Percentiles rank a stretch among this genome's conserved stretches.
phyloP scores from a whole-genome alignment of 306 rosid species.

The Vicia sativa region DNA sequence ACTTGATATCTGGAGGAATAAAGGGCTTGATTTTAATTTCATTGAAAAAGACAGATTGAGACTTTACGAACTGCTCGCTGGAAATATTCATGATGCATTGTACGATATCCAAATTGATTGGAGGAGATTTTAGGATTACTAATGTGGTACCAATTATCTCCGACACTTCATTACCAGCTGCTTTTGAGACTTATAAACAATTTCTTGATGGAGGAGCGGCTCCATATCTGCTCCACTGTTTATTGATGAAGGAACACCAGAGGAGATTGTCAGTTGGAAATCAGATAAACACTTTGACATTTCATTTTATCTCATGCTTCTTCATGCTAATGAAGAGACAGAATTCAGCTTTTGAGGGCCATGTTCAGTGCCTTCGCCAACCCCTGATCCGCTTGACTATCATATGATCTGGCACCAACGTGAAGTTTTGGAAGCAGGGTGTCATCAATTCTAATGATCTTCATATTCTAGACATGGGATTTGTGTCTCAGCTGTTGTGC shows the following conservation, averaged over 20 bases:
- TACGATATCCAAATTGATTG: constrained; percentile 72
- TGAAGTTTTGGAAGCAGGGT: constrained; percentile 86
- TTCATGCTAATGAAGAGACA: constrained; percentile 71
- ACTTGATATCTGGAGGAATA: constrained; percentile 81
- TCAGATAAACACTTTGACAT: constrained; percentile 64
- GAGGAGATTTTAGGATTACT: constrained; percentile 91
- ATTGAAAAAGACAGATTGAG: constrained; percentile 82
- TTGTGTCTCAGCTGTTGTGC: constrained; percentile 84
- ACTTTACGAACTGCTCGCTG: constrained; percentile 84
- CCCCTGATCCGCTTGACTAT: constrained; percentile 93
- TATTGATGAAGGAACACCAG: constrained; percentile 70
- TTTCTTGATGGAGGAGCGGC: constrained; percentile 78
- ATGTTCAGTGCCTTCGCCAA: constrained; percentile 93
- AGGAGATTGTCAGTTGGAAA: constrained; percentile 50
- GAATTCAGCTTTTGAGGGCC: constrained; percentile 61
- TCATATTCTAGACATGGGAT: constrained; percentile 85
- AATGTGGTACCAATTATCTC: constrained; percentile 87
- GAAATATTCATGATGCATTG: constrained; percentile 70
- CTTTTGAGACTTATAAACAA: constrained; percentile 72
- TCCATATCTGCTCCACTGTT: constrained; percentile 82
- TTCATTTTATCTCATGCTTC: constrained; percentile 93
- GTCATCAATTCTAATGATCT: constrained; percentile 80
- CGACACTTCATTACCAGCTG: constrained; percentile 62
- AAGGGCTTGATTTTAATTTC: constrained; percentile 87
- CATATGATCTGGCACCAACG: constrained; percentile 99